Base-by-base conservation (phyloP, 257 asterid genomes). In the Solanum etuberosum region DNA sequence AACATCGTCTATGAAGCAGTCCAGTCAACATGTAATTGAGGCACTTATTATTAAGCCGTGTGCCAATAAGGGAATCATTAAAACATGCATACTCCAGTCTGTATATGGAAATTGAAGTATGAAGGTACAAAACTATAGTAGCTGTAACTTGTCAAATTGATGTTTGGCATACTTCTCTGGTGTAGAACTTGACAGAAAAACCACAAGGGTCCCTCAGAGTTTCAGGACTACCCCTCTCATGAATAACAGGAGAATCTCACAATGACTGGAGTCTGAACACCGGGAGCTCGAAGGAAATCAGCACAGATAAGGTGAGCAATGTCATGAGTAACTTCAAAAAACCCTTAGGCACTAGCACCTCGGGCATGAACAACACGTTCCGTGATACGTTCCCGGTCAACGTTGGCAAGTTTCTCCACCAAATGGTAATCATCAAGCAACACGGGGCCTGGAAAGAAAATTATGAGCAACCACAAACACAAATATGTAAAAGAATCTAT, bases 321-420 rank as follows among this genome's bases (percentile, higher is more conserved):
- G 12, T 87, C 92, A 87, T 90, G 89, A 13, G 91, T 88, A 83
- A 87, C 92, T 83, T 88, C 91, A 34, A 90, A 90, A 29, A 85
- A 90, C 4, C 92, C 92, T 42, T 90, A 87, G 61, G 92, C 92
- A 76, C 92, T 89, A 63, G 91, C 91, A 71, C 92, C 92, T 37
- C 92, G 61, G 77, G 92, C 92, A 83, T 90, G 92, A 70, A 90
- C 91, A 81, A 90, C 92, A 38, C 91, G 91, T 51, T 88, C 91
- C 2, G 92, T 90, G 38, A 90, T 87, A 59, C 91, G 86, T 85
- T 90, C 92, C 73, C 92, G 68, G 35, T 90, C 92, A 72, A 90
- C 88, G 89, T 90, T 88, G 32, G 91, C 91, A 77, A 88, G 89
- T 87, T 90, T 90, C 87, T 90, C 92, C 73, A 87, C 91, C 91